Base-by-base conservation (phyloP, 441 rosid species). In the Adansonia grandidieri region DNA sequence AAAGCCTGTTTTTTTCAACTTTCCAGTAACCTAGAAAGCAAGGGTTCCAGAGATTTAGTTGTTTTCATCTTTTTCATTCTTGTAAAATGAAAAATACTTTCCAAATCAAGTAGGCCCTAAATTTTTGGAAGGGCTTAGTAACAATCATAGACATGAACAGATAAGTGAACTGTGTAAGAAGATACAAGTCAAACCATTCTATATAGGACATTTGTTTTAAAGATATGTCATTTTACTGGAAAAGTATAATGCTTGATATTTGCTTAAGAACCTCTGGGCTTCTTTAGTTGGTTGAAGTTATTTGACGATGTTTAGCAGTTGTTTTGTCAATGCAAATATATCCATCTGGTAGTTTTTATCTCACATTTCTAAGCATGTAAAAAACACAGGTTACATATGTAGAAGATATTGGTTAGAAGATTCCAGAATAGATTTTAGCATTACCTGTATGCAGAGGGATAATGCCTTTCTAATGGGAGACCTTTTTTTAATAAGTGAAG, bases 241-340 rank as follows among this genome's bases (percentile, higher is more conserved):
- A 5, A 60, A 13, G 17, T 28, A 28, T 28, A 61, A 3, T 61
- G 40, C 37, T 61, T 24, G 65, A 61, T 61, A 61, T 28, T 28
- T 28, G 67, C 67, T 62, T 62, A 66, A 32, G 37, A 66, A 19
- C 71, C 71, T 17, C 28, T 66, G 71, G 51, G 3, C 3, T 32
- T 32, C 54, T 68, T 44, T n/a, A 0, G 14, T 4, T 42, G 71
- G 14, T 66, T 64, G 50, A 40, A 66, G 51, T 42, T 40, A 42
- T 42, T 65, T n/a, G 71, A 42, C 42, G 24, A 11, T 28, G 42
- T 66, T 8, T 66, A n/a, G 13, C 5, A 17, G 71, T 66, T 8
- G 50, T 66, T 42, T 64, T 64, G 20, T n/a, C 50, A n/a, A 42
- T n/a, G 51, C 4, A 66, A 40, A 66, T 42, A 66, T 42, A 14